Evolutionary conservation across 768 basidiomycete species (phyloP), one percentile per base, ranked within the genome.

Genomic region (Suillus subluteus): DNA sequence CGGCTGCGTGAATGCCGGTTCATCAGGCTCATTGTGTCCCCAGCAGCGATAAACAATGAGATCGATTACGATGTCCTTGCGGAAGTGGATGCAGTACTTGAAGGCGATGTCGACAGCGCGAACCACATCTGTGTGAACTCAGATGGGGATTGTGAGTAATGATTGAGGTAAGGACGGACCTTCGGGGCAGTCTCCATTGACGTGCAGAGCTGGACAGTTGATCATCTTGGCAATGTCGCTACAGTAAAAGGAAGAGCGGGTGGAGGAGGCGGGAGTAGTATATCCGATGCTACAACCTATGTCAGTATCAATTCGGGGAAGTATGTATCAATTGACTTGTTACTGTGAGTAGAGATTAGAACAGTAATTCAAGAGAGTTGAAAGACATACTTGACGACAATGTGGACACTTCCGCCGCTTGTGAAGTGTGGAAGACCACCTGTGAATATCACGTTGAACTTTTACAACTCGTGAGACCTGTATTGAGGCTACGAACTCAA

Each of bases 151-250:
- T 35, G 35, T 37, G 58, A 58, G 16, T 18, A 16, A 6, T 54
- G 66, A 26, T 48, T 1, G 1, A 12, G 44, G 26, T 37, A 32
- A 15, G 6, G 18, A 62, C 46, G 52, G 65, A 80, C 92, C 93
- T 84, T 97, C 94, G 0, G 94, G 94, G 74, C 91, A 81, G 75
- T 98, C 96, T 6, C 95, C 95, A 69, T 96, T 98, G 66, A 96
- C 94, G 68, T 97, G 96, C 23, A 97, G 75, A 5, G 96, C 87
- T 1, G 95, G 96, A 0, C 92, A 89, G 66, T 93, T 91, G 70
- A 96, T 90, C 91, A 93, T 94, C 79, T 96, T 96, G 6, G 91
- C 93, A 44, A 93, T 81, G 73, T 95, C 94, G 0, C 93, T 93
- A 73, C 92, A 95, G 73, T 98, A 98, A 41, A 92, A 73, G 0